Base-by-base conservation (phyloP, 2,329 filamentous ascomycete genomes). In the Fusarium sp. region DNA sequence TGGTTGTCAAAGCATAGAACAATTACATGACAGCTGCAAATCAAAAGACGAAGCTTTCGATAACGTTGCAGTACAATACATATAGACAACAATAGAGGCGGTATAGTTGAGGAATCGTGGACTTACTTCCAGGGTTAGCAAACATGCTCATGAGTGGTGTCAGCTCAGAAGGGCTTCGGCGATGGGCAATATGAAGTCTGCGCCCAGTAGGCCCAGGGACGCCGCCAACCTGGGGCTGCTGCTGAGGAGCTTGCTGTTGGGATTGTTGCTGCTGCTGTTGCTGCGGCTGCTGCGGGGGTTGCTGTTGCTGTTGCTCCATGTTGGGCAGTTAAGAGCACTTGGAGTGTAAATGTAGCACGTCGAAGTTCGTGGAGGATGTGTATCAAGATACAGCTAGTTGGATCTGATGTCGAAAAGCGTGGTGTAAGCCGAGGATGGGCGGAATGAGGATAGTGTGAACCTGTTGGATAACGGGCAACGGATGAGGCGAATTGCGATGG, bases 61-160 rank as follows among this genome's bases (percentile, higher is more conserved):
- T 62, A n/a, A 46, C 44, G 48, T 33, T 50, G 63, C 33, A 33
- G n/a, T 32, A 45, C 28, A 19, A 44, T 30, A n/a, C 20, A 45
- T 11, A n/a, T 49, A 54, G 28, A 49, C 30, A 39, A 30, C 39
- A 37, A 45, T 33, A 20, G 24, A 52, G 37, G 35, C 14, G 53
- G 37, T 40, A 46, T 46, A 52, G 51, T 58, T 30, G 46, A 66
- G 26, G 33, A 50, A 63, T 55, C 39, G 47, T 67, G 61, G 55
- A 86, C 88, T 86, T 84, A 90, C 88, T 89, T 80, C 84, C 84
- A 71, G 86, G 85, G 70, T 86, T 88, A 70, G 84, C 80, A 80
- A 87, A 93, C 93, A 89, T 93, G 93, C 94, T 97, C 92, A 98
- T 96, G 81, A 98, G 84, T 70, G 95, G 96, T 62, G 95, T 98